Base-by-base conservation (phyloP, 441 rosid genomes). In the Populus hybrid region DNA sequence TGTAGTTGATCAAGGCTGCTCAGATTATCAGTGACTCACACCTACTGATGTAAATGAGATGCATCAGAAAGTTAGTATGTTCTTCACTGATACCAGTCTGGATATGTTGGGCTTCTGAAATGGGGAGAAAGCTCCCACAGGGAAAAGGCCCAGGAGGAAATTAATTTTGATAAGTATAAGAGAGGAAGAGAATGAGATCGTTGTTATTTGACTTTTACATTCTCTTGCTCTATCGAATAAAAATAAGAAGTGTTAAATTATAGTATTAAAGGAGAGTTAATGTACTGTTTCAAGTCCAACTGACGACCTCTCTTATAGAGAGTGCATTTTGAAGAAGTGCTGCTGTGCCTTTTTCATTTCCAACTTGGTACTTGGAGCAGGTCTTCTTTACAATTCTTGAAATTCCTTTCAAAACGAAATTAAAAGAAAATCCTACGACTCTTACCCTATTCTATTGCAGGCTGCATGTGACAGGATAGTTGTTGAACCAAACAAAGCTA, bases 401-500 rank as follows among this genome's bases (percentile, higher is more conserved):
- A 23, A 65, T 65, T 24, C 32, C 16, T 65, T 9, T 65, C 61
- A 61, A 67, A 35, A 21, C 18, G 28, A 35, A 40, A 59, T 21
- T 12, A 23, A 6, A 46, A 42, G 6, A 0, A 23, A 46, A 28
- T 16, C 16, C 63, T 40, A 11, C 6, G 71, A 20, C 14, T 72
- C 68, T 75, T 21, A 38, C 35, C 42, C 50, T 77, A 70, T 81
- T 76, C n/a, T 78, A 75, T 78, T 85, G 81, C 83, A 95, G 99
- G 86, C 89, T 70, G 89, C 91, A 75, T 93, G 98, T 72, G 79
- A 88, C 69, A 85, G 73, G 42, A 91, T 93, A 6, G 87, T 89
- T 42, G 87, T 90, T 59, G 89, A 91, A 82, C 97, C 97, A n/a
- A 86, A 84, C 50, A 92, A 92, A 78, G 84, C 92, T 5, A 87